phyloP scores from a whole-genome alignment of 2,329 filamentous ascomycete species.

The Aspergillus nomiae region DNA sequence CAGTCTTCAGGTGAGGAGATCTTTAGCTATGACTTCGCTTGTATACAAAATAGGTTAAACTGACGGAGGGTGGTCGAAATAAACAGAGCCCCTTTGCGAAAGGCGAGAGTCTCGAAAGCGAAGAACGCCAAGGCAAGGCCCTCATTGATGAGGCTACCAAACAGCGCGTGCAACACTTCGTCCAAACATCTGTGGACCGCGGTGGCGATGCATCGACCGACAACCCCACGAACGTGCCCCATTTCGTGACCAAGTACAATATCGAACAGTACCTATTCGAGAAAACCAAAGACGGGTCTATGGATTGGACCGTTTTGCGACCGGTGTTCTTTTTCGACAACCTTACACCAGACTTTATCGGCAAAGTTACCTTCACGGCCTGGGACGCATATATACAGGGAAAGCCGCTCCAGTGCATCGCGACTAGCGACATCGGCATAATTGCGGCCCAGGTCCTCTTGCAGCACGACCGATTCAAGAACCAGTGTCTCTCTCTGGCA shows the following conservation, averaged over 20 bases:
- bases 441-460: slow-evolving; percentile 55
- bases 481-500: slow-evolving; percentile 43
- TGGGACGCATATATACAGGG: slow-evolving; percentile 45
- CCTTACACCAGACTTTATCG: slow-evolving; percentile 49
- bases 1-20: slow-evolving; percentile 56
- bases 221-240: slow-evolving; percentile 58
- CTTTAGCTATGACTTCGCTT: background rate
- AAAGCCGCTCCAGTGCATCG: slow-evolving; percentile 48
- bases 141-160: slow-evolving; percentile 62
- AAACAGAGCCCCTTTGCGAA: background rate
- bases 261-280: slow-evolving; percentile 64
- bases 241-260: slow-evolving; percentile 63
- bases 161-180: slow-evolving; percentile 60
- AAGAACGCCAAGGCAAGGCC: slow-evolving; percentile 59
- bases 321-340: slow-evolving; percentile 67
- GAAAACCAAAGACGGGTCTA: slow-evolving; percentile 39
- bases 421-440: slow-evolving; percentile 53
- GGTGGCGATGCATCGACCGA: slow-evolving; percentile 58
- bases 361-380: slow-evolving; percentile 50
- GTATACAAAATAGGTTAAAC: background rate
- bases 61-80: background rate
- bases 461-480: slow-evolving; percentile 47
- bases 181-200: slow-evolving; percentile 67
- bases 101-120: slow-evolving; percentile 23
- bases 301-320: slow-evolving; percentile 64